Base-by-base conservation (phyloP, 2,329 filamentous ascomycete genomes). In the Falciphora oryzae region DNA sequence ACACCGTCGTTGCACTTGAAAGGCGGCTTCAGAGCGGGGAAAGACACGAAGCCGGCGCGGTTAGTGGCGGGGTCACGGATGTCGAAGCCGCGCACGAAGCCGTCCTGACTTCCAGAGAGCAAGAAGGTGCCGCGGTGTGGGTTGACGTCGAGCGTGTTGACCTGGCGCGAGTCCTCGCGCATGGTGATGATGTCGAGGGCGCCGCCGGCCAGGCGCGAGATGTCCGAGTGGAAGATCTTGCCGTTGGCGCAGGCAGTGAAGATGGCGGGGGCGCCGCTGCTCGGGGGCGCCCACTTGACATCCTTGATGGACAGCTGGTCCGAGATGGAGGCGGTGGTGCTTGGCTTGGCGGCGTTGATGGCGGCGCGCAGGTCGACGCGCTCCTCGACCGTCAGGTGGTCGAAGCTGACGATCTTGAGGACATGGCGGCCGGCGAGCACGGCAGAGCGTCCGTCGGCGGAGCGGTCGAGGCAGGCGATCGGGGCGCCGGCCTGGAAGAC, bases 221-320 rank as follows among this genome's bases (percentile, higher is more conserved):
- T 72, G 72, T 89, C 85, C 70, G 89, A 89, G 66, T 84, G 79
- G 66, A 88, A 88, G 68, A 89, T 87, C 73, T 85, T 85, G 70
- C 86, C 86, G 66, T 83, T 86, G 62, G 83, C 82, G 70, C 85
- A 87, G 3, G 86, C 86, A 0, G 86, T 89, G 68, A 87, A 85
- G 64, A 89, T 80, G 53, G 80, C 82, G 18, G 80, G 79, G 67
- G 81, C 79, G 65, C 76, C 78, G 35, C 83, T 79, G 35, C 83
- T 80, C 28, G 72, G 72, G 11, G 74, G 71, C 8, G 78, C 78
- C 81, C 86, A 86, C 71, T 85, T 86, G 62, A 86, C 85, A 66
- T 87, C 84, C 68, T 83, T 83, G 67, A 89, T 87, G 50, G 85
- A 87, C 61, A 89, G 78, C 72, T 88, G 85, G 66, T 89, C 86